Evolutionary conservation across 805 yeast genomes (phyloP).

Genomic region (Komagataella phaffii): DNA sequence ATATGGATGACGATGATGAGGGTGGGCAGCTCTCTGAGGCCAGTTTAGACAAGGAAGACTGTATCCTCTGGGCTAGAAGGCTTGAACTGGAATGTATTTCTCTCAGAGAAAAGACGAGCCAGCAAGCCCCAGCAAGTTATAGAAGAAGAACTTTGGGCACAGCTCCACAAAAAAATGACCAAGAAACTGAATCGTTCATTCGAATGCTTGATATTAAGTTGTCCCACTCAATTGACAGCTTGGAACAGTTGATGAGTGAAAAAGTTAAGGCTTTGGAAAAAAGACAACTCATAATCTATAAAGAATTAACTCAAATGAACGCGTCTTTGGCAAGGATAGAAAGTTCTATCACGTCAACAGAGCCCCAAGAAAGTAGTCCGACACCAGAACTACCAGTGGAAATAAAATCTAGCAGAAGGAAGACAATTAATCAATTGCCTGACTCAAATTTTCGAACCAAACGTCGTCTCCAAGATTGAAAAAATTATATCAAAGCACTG

Average conservation of each 20-base stretch:
- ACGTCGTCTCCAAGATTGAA: neutral
- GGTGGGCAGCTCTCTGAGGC: constrained; percentile 11
- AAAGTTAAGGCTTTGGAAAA: neutral
- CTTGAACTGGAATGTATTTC: constrained; percentile 35
- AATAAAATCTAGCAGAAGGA: neutral
- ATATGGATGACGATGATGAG: constrained; percentile 5
- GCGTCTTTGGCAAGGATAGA: neutral
- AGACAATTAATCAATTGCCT: neutral
- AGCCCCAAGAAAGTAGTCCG: neutral
- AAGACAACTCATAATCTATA: neutral
- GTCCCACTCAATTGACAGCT: neutral
- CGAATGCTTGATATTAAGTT: neutral
- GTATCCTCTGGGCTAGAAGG: constrained; percentile 33
- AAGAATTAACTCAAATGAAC: neutral
- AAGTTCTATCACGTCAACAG: neutral
- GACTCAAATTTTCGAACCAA: neutral
- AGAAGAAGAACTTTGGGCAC: constrained; percentile 1
- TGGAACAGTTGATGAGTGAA: neutral
- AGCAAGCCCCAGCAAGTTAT: constrained; percentile 6
- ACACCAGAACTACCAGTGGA: neutral
- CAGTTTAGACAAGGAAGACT: constrained; percentile 16
- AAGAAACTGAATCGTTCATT: neutral
- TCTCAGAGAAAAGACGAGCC: constrained; percentile 17
- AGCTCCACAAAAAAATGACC: neutral
- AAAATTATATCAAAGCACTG: neutral